Percentiles rank a stretch among this genome's conserved stretches.
These are phyloP conservation scores for Lagerstroemia speciosa DNA, from an alignment of 345 rosid species.

Conservation along the genomic window DNA sequence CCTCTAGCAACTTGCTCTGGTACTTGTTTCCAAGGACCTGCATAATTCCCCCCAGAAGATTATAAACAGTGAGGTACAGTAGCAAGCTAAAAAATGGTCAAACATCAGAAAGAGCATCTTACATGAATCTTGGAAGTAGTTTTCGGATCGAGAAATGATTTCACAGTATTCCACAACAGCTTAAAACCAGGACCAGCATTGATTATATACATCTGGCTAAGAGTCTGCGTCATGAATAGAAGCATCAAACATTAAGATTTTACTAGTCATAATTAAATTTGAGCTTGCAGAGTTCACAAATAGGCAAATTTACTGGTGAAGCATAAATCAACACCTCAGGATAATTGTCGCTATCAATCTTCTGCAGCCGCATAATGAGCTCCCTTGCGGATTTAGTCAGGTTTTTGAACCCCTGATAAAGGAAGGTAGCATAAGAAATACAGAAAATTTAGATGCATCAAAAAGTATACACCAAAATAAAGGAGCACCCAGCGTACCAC, in stretches of 20 bases:
- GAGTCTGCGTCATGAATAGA: slow-evolving; percentile 35
- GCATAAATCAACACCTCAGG: slow-evolving; percentile 62
- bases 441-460: background rate
- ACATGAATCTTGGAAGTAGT: slow-evolving; percentile 82
- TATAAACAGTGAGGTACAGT: background rate
- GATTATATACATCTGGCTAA: slow-evolving; percentile 89
- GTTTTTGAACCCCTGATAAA: slow-evolving; percentile 70
- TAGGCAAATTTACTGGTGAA: background rate
- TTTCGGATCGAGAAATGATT: slow-evolving; percentile 76
- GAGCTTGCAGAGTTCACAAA: background rate
- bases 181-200: slow-evolving; percentile 92
- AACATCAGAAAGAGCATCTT: slow-evolving; percentile 14
- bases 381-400: slow-evolving; percentile 91
- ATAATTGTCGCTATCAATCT: slow-evolving; percentile 94
- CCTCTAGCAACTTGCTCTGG: slow-evolving; percentile 77
- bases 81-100: background rate
- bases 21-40: slow-evolving; percentile 96
- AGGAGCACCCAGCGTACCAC: slow-evolving; percentile 50
- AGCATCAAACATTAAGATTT: background rate
- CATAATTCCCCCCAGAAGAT: slow-evolving; percentile 16
- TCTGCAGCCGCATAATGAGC: slow-evolving; percentile 79
- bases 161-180: slow-evolving; percentile 77
- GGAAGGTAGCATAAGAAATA: background rate
- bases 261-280: background rate
- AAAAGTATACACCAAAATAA: background rate